Conservation (phyloP, 306 rosid genomes). For the Acacia confusa region DNA sequence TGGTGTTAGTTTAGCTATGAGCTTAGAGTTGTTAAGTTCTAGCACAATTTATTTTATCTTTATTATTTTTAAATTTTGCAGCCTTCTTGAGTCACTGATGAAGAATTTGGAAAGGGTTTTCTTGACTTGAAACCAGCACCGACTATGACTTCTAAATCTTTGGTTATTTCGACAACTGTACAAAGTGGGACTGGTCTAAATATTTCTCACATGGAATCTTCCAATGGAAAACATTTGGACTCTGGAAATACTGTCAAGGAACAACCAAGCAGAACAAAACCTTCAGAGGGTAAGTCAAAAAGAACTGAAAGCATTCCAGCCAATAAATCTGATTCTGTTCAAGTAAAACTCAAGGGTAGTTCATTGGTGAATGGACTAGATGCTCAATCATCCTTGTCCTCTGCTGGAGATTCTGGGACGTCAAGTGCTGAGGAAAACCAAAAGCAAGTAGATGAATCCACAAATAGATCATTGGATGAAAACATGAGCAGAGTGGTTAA, state of each 20-base stretch:
- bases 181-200: conserved; percentile 53
- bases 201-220: conserved; percentile 63
- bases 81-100: conserved; percentile 96
- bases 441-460: conserved; percentile 68
- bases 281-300: conserved; percentile 63
- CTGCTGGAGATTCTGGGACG: conserved; percentile 58
- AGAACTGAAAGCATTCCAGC: conserved; percentile 52
- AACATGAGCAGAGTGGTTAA: conserved; percentile 59
- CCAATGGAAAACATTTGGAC: conserved; percentile 65
- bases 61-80: conserved; percentile 36
- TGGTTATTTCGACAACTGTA: conserved; percentile 48
- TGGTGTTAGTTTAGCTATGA: conserved; percentile 13
- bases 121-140: conserved; percentile 80
- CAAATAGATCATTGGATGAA: conserved; percentile 61
- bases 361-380: conserved; percentile 67
- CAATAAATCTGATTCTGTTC: conserved; percentile 72
- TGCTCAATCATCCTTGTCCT: conserved; percentile 55
- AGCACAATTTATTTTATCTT: neutral
- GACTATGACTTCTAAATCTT: conserved; percentile 60
- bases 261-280: conserved; percentile 51
- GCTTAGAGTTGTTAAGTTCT: conserved; percentile 14
- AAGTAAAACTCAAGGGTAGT: conserved; percentile 57
- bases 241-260: conserved; percentile 61
- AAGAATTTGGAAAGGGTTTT: conserved; percentile 93
- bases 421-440: conserved; percentile 69